These are phyloP conservation scores for Saururus chinensis DNA, from an alignment of 164 flowering plant genomes.

Conservation along the genomic window DNA sequence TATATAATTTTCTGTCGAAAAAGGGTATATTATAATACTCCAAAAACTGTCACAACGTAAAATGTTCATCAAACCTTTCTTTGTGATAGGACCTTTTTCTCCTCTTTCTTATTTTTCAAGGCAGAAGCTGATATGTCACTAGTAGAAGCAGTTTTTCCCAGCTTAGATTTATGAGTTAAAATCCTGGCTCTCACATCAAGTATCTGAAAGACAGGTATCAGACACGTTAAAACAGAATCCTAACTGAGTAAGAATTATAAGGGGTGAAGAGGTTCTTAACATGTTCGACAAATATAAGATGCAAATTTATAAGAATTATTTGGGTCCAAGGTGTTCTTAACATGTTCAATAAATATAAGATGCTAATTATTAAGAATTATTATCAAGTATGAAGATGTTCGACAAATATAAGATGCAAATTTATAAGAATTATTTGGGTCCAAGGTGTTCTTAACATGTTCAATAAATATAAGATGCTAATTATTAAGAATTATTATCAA, in stretches of 20 bases:
- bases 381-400: too few relatives aligned
- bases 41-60: too few relatives aligned
- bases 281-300: neutral
- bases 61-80: constrained; percentile 49
- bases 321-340: too few relatives aligned
- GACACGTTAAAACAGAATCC: neutral
- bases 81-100: constrained; percentile 6
- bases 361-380: too few relatives aligned
- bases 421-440: neutral
- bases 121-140: constrained; percentile 22
- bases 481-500: too few relatives aligned
- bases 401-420: neutral
- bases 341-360: too few relatives aligned
- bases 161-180: constrained; percentile 68
- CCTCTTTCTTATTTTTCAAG: constrained; percentile 33
- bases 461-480: too few relatives aligned
- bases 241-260: neutral
- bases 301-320: neutral
- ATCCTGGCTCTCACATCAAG: constrained; percentile 50
- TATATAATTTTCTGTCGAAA: too few relatives aligned
- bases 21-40: neutral
- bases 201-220: constrained; percentile 31
- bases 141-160: constrained; percentile 19
- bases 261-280: too few relatives aligned
- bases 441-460: too few relatives aligned